These are phyloP conservation scores for Starmerella etchellsii DNA, from an alignment of 805 yeast genomes.

Conservation along the genomic window DNA sequence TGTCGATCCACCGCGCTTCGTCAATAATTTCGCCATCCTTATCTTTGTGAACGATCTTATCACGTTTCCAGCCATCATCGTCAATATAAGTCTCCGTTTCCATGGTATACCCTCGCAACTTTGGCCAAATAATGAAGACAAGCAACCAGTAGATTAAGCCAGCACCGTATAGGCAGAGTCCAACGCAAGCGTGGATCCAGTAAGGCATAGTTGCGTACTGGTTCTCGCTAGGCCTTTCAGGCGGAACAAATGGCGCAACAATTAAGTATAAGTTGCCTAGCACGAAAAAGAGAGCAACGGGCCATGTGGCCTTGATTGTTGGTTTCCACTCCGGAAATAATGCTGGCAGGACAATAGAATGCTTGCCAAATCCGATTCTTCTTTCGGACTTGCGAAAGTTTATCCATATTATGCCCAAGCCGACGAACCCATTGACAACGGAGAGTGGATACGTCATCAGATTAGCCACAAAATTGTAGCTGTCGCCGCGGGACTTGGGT, in stretches of 20 bases:
- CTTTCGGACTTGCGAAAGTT: slow-evolving; percentile 28
- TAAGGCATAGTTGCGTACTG: slow-evolving; percentile 64
- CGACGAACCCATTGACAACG: slow-evolving; percentile 55
- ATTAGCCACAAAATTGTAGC: slow-evolving; percentile 68
- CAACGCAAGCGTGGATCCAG: slow-evolving; percentile 70
- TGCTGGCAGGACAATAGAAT: neutral
- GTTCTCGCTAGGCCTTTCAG: slow-evolving; percentile 34
- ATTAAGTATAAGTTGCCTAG: slow-evolving; percentile 55
- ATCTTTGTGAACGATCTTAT: neutral
- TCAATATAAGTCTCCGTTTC: slow-evolving; percentile 11
- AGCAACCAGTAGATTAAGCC: slow-evolving; percentile 47
- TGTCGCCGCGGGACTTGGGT: slow-evolving; percentile 43
- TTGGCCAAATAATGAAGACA: slow-evolving; percentile 50
- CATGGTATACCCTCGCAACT: slow-evolving; percentile 22
- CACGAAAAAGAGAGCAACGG: slow-evolving; percentile 47
- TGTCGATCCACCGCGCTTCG: neutral
- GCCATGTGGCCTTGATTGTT: slow-evolving; percentile 33
- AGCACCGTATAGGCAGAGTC: slow-evolving; percentile 61
- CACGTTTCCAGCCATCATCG: slow-evolving; percentile 11
- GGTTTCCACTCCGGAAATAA: slow-evolving; percentile 45
- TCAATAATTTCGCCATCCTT: neutral
- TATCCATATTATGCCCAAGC: slow-evolving; percentile 48
- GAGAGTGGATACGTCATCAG: slow-evolving; percentile 72
- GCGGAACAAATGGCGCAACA: slow-evolving; percentile 71
- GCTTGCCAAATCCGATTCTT: neutral